phyloP scores from a whole-genome alignment of 2,329 filamentous ascomycete genomes.

The Chrysosphaeria jannelii region DNA sequence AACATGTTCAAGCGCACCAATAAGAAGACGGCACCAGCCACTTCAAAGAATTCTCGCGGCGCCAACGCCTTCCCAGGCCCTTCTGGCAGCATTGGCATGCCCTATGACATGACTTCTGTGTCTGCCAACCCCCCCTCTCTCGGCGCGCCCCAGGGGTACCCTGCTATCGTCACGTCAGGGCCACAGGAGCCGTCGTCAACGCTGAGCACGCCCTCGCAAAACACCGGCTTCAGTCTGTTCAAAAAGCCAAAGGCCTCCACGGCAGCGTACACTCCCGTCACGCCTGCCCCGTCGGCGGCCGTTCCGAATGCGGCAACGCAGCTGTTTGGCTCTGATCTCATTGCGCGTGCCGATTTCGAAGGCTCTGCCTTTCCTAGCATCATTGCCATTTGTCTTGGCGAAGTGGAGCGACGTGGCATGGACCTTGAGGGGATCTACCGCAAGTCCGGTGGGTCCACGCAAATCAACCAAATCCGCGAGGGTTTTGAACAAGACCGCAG shows the following conservation, averaged over 20 bases:
- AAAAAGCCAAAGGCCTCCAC: conserved; percentile 18
- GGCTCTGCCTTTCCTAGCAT: conserved; percentile 70
- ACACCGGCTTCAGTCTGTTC: conserved; percentile 41
- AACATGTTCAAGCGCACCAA: conserved; percentile 98
- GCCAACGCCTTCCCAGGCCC: conserved; percentile 20
- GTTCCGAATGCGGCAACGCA: conserved; percentile 21
- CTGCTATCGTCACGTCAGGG: background rate
- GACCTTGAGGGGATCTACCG: conserved; percentile 93
- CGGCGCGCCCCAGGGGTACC: background rate
- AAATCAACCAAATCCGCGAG: conserved; percentile 69
- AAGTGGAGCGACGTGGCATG: conserved; percentile 89
- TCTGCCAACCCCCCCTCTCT: conserved; percentile 17
- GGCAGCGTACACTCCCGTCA: background rate
- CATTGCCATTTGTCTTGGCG: conserved; percentile 79
- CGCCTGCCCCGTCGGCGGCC: conserved; percentile 4
- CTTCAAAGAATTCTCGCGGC: conserved; percentile 47
- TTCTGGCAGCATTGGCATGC: conserved; percentile 30
- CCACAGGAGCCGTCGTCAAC: background rate
- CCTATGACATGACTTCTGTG: conserved; percentile 36
- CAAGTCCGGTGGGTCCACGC: conserved; percentile 79
- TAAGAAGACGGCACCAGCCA: conserved; percentile 76
- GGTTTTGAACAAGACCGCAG: conserved; percentile 70
- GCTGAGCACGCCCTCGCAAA: conserved; percentile 1
- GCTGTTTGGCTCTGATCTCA: conserved; percentile 73
- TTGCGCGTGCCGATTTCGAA: conserved; percentile 64